Base-by-base conservation (phyloP, 2,329 filamentous ascomycete genomes). In the Tolypocladium paradoxum region DNA sequence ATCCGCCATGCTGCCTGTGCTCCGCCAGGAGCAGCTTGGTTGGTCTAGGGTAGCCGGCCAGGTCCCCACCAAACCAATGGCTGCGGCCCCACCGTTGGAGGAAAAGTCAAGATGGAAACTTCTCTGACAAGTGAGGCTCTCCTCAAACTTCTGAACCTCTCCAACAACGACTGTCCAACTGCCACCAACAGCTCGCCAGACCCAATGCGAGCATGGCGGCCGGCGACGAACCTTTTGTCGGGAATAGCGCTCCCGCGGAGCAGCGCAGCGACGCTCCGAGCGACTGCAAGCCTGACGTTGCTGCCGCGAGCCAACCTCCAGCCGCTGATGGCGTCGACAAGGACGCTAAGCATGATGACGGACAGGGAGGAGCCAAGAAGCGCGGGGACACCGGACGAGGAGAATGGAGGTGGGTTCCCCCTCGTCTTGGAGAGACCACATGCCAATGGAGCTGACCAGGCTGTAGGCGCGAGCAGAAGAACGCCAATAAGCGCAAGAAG, bases 401-500 rank as follows among this genome's bases (percentile, higher is more conserved):
- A 50, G 58, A 58, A 49, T 52, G 54, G 43, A 57, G 53, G 59
- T 60, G 53, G 36, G 55, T 52, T 3, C 16, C 18, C 11, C 29
- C 16, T 31, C 35, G 29, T 34, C 34, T 31, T 12, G 18, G 9
- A 22, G 34, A 37, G n/a, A 29, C 49, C 37, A 48, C 37, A 48
- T 33, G 50, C 62, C 64, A 65, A 64, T 59, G 58, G 55, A 46
- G 61, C 69, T 69, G 64, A 72, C 65, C 53, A 66, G 68, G 55
- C 55, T 34, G 36, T 61, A 72, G 69, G 49, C 68, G 70, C 34
- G 56, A 68, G 54, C 53, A 55, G 35, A 55, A 55, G 50, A 64
- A 67, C 48, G 61, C 60, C 53, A 70, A 72, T 56, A 71, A 71
- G 63, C 69, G 67, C 57, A 65, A 69, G 60, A 65, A 66, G 56